Evolutionary conservation across 2,329 filamentous ascomycete genomes (phyloP), one percentile per base, ranked within the genome.

Genomic region (Aureobasidium sp.): DNA sequence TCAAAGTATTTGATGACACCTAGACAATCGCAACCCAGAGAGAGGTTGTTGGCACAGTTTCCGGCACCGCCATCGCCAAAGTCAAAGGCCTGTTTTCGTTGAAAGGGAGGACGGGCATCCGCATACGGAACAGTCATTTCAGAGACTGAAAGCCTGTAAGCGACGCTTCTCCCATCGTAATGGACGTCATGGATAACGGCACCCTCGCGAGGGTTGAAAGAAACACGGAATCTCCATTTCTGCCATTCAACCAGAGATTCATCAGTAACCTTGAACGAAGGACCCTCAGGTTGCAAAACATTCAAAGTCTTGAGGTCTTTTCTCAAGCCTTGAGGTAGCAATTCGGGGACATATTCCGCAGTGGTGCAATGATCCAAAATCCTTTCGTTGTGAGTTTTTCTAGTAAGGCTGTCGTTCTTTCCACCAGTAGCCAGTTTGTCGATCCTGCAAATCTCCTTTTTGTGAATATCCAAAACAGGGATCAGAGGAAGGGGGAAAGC

Each of bases 171-270:
- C 39, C 81, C 80, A 66, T 87, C 84, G 68, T 88, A 91, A 68
- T 80, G 79, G 16, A 91, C 74, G 66, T 90, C 86, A 68, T 90
- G 86, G 3, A 91, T 77, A 3, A 88, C 85, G 9, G 85, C 82
- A 8, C 88, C 87, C 71, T 91, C 88, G 2, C 88, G 79, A 50
- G 83, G 80, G 70, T 86, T 90, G 75, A 88, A 89, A 39, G 82
- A 81, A 3, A 91, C 79, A 11, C 86, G 78, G 74, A 91, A 85
- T 1, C 81, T 78, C 77, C 77, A 79, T 66, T 78, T 78, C 67
- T 79, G 75, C 77, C 77, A 79, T 45, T 78, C 73, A 11, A 79
- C 72, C 4, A 77, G 66, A 16, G 72, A 74, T 32, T 77, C 73
- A 30, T 77, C 71, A 2, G 70, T 75, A 10, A 88, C 78, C 0